phyloP scores from a whole-genome alignment of 192 early-diverging fungal species.

The Coemansia sp. region DNA sequence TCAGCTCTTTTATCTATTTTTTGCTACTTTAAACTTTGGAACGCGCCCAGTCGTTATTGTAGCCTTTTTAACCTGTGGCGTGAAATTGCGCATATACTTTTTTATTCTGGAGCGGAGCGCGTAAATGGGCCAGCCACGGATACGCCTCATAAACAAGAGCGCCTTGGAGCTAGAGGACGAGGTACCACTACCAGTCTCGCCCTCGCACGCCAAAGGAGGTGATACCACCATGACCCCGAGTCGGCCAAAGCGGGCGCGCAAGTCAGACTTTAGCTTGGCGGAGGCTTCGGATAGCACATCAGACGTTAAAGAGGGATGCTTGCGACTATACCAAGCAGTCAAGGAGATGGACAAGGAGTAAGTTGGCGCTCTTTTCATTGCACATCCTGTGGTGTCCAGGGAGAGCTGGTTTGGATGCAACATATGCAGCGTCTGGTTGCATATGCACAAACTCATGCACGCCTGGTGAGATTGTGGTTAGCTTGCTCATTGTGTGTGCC shows the following conservation, averaged over 20 bases:
- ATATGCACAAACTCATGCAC: slow-evolving; percentile 1
- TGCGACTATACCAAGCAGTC: slow-evolving; percentile 44
- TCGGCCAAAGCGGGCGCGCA: slow-evolving; percentile 36
- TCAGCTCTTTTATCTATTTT: slow-evolving; percentile 1
- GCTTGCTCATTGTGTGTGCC: neutral
- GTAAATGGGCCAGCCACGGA: slow-evolving; percentile 50
- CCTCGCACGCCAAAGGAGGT: neutral
- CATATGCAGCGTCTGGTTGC: neutral
- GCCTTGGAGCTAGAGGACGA: slow-evolving; percentile 21
- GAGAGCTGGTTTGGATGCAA: neutral
- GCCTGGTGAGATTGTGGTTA: neutral
- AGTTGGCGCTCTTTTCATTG: slow-evolving; percentile 7
- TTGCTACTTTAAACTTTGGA: neutral
- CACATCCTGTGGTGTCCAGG: neutral
- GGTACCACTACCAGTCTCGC: slow-evolving; percentile 4
- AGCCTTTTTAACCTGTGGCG: neutral
- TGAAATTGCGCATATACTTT: neutral
- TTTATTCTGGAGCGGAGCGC: neutral
- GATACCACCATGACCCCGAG: slow-evolving; percentile 2
- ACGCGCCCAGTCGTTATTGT: neutral
- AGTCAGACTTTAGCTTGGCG: slow-evolving; percentile 18
- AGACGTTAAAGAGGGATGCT: slow-evolving; percentile 39
- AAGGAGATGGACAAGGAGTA: slow-evolving; percentile 56
- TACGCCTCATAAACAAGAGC: slow-evolving; percentile 46
- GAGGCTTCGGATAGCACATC: neutral